Base-by-base conservation (phyloP, 352 stramenopile genomes). In the Bremia lactucae region DNA sequence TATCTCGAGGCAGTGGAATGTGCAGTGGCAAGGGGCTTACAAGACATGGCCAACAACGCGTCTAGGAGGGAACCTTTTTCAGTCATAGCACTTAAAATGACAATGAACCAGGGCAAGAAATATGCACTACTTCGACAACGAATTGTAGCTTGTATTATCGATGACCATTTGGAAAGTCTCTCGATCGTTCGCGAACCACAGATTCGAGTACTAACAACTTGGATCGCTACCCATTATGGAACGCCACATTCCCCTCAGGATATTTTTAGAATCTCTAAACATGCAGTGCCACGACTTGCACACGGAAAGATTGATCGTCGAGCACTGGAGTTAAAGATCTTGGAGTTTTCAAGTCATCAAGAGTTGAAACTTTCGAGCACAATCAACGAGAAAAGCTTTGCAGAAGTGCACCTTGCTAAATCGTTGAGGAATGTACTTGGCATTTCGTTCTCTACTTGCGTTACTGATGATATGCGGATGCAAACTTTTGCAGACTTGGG, bases 1-100 rank as follows among this genome's bases (percentile, higher is more conserved):
- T 57, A 74, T 31, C 53, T 85, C 16, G 65, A 77, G 22, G 65
- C 59, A 3, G 58, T 81, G 7, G 72, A 82, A 35, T 48, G 55
- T 37, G 42, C 41, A 18, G 55, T 80, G n/a, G 23, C 42, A 6
- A 22, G 24, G 2, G 46, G 48, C 14, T 31, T 59, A 37, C 49
- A 19, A 26, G 45, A 46, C 42, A 49, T 15, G 5, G 20, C 19
- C 3, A 34, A 38, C 28, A 7, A 23, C 10, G 2, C 4, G 23
- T 9, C 11, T 26, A 25, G 33, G 13, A 13, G 36, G 31, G 15
- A n/a, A 19, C 23, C 3, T 9, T n/a, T 25, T 21, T 44, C 49
- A 7, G 40, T 66, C 2, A 14, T 64, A n/a, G 60, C 60, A 7
- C 46, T 64, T 33, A 35, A 43, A 42, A 42, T 11, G 13, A 45